Evolutionary conservation across 331 rosid genomes (phyloP), one percentile per base, ranked within the genome.

Genomic region (Dryas integrifolia): DNA sequence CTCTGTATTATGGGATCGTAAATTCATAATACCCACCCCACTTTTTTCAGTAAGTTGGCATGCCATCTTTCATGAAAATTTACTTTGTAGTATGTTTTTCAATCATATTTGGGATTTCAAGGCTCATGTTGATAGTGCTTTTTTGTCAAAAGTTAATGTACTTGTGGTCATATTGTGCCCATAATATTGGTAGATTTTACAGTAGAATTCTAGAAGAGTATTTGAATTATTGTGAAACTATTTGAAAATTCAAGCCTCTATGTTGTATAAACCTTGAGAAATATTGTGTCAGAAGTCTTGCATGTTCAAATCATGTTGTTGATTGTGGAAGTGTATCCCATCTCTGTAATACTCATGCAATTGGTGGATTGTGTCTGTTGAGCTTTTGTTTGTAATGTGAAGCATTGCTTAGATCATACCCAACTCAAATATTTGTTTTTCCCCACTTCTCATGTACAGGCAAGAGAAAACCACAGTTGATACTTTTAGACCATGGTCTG

Each of bases 401-500:
- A 9, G 0, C 45, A 41, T 63, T 63, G 18, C 53, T 13, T 46
- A 45, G 52, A 18, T 18, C 55, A 21, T 65, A 26, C 4, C 60
- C 76, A 58, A 59, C 18, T 74, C 15, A 65, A 41, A 35, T 71
- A 71, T 21, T 11, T 45, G 67, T 41, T 30, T 8, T 39, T 10
- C 39, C 13, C 8, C 13, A 47, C 69, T 51, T 77, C 65, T 46
- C 63, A 67, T 79, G 58, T 44, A 63, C 77, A 95, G 99, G 98
- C 65, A 84, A 84, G 89, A 92, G 85, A 82, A 87, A 88, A 75
- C 98, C 98, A 51, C 98, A 95, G 74, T 86, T 95, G 83, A 74
- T 95, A 66, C 90, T 95, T 77, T 85, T 95, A 75, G 99, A 95
- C 79, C 97, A 92, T 49, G 99, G 99, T 64, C 91, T 95, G 77